Evolutionary conservation across 768 basidiomycete genomes (phyloP).

Genomic region (Kondoa subrosea): DNA sequence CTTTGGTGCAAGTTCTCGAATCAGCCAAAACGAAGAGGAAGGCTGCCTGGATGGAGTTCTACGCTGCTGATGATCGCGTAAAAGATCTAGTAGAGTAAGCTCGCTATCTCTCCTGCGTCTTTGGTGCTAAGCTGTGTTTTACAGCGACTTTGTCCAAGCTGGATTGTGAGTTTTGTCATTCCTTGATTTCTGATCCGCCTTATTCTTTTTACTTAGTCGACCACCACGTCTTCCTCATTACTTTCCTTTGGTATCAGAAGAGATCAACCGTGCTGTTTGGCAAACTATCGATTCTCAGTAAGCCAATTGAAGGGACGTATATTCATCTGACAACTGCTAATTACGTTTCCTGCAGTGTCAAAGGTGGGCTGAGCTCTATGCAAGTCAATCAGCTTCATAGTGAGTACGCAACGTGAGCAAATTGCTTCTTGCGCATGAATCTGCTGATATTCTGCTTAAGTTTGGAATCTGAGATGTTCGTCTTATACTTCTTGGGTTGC

Average conservation of each 20-base stretch:
- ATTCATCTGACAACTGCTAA: neutral
- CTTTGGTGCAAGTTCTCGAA: neutral
- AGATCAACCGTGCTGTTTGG: neutral
- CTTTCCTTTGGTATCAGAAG: neutral
- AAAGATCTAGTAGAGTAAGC: neutral
- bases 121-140: neutral
- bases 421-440: neutral
- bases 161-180: neutral
- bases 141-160: neutral
- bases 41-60: neutral
- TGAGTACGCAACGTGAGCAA: neutral
- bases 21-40: neutral
- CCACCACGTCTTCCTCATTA: neutral
- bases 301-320: neutral
- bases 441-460: neutral
- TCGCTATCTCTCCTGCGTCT: neutral
- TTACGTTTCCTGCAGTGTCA: neutral
- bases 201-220: too few relatives aligned
- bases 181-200: too few relatives aligned
- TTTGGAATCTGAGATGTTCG: neutral
- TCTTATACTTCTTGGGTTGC: neutral
- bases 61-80: neutral
- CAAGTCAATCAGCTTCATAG: constrained; percentile 4
- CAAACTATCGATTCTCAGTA: neutral
- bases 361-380: constrained; percentile 6